These are phyloP conservation scores for Cocos nucifera DNA, from an alignment of 176 grass and related monocot species.

Conservation along the genomic window DNA sequence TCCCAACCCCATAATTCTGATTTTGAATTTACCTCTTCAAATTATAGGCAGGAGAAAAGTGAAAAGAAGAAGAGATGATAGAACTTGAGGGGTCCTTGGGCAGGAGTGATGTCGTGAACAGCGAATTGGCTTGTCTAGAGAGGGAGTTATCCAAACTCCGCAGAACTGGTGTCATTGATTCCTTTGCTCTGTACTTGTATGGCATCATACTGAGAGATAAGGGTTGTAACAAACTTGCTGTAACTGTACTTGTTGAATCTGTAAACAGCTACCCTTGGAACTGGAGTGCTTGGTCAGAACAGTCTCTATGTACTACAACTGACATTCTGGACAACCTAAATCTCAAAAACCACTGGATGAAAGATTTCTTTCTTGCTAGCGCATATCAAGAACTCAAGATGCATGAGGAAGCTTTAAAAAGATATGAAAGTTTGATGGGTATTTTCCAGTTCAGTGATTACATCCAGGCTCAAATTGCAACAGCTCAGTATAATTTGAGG, in stretches of 20 bases:
- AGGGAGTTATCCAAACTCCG: constrained; percentile 55
- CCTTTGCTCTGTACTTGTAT: constrained; percentile 84
- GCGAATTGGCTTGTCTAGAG: constrained; percentile 73
- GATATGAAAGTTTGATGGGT: constrained; percentile 59
- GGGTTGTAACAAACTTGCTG: constrained; percentile 56
- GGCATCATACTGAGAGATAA: constrained; percentile 84
- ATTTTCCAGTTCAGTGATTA: constrained; percentile 67
- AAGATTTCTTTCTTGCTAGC: constrained; percentile 91
- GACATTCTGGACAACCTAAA: constrained; percentile 73
- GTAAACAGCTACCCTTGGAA: constrained; percentile 95
- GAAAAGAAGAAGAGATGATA: constrained; percentile 88
- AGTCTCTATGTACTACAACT: constrained; percentile 60
- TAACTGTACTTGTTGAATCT: constrained; percentile 68
- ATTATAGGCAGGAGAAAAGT: constrained; percentile 74
- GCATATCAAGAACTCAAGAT: constrained; percentile 88
- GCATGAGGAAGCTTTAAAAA: constrained; percentile 82
- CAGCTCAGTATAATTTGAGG: constrained; percentile 74
- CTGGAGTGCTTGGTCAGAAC: constrained; percentile 91
- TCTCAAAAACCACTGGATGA: constrained; percentile 98
- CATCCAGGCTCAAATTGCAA: constrained; percentile 94
- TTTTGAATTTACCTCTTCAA: constrained; percentile 15
- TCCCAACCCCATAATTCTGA: no score
- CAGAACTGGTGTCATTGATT: constrained; percentile 47
- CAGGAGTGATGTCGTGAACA: constrained; percentile 66
- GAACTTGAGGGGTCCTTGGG: constrained; percentile 91